Conservation (phyloP, 2,329 filamentous ascomycete species). For the Hymenoscyphus albidus region DNA sequence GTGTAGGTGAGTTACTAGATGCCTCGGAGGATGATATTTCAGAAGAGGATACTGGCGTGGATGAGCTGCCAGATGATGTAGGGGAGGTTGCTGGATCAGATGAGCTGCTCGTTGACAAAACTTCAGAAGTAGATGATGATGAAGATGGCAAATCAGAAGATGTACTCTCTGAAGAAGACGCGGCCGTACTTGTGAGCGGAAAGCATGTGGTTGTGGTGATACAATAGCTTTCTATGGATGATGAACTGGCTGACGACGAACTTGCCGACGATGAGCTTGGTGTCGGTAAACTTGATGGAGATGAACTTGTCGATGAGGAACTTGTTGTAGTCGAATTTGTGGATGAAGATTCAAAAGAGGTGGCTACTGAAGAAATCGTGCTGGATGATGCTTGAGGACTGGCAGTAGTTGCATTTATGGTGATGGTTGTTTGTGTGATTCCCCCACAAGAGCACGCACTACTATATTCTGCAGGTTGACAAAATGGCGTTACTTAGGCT, state of each 20-base stretch:
- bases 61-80: not conserved
- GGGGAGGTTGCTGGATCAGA: not conserved
- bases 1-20: not conserved
- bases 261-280: not conserved
- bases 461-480: slow-evolving; percentile 1
- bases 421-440: not conserved
- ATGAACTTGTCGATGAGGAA: not conserved
- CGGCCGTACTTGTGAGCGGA: not conserved
- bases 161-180: not conserved
- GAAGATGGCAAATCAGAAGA: not conserved
- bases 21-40: not conserved
- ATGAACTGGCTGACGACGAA: not conserved
- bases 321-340: not conserved
- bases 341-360: not conserved
- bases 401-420: not conserved
- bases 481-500: slow-evolving; percentile 4
- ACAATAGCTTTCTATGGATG: not conserved
- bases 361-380: not conserved
- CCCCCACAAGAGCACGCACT: slow-evolving; percentile 5
- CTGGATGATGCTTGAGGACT: not conserved
- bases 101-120: not conserved
- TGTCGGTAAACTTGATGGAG: not conserved
- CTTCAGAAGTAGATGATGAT: not conserved
- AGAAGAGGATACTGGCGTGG: not conserved
- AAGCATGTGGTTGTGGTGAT: not conserved